Percentiles rank a stretch among this genome's conserved stretches.
phyloP scores from a whole-genome alignment of 73 alveolate genomes.

The Paramecium pentaurelia region DNA sequence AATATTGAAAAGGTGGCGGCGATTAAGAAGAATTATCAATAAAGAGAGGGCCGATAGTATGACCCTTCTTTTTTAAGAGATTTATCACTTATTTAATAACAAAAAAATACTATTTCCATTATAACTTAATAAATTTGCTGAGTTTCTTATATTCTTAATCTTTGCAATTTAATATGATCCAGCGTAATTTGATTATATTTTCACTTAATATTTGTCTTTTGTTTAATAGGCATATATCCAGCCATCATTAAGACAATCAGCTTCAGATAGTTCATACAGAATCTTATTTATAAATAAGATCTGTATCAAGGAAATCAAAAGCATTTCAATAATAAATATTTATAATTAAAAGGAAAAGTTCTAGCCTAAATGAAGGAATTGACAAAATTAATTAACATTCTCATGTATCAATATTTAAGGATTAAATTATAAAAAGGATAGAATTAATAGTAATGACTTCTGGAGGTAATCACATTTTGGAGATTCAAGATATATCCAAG shows the following conservation, averaged over 20 bases:
- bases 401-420: no score
- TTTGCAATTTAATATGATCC: no score
- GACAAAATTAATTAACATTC: no score
- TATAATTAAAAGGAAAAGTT: no score
- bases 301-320: neutral
- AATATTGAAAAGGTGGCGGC: neutral
- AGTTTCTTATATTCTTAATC: no score
- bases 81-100: neutral
- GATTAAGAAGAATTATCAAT: neutral
- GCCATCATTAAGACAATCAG: neutral
- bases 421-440: no score
- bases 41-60: neutral
- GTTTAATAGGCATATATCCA: neutral
- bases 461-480: neutral
- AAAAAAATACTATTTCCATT: neutral
- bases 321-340: no score
- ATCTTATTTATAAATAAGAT: neutral
- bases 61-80: neutral
- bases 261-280: neutral
- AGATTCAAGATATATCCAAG: neutral
- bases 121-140: neutral
- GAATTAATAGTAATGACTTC: no score
- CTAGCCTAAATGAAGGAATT: no score
- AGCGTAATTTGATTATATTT: no score
- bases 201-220: no score